Evolutionary conservation across 2,329 filamentous ascomycete species (phyloP), one percentile per base, ranked within the genome.

Genomic region (Leptographium radiaticola): DNA sequence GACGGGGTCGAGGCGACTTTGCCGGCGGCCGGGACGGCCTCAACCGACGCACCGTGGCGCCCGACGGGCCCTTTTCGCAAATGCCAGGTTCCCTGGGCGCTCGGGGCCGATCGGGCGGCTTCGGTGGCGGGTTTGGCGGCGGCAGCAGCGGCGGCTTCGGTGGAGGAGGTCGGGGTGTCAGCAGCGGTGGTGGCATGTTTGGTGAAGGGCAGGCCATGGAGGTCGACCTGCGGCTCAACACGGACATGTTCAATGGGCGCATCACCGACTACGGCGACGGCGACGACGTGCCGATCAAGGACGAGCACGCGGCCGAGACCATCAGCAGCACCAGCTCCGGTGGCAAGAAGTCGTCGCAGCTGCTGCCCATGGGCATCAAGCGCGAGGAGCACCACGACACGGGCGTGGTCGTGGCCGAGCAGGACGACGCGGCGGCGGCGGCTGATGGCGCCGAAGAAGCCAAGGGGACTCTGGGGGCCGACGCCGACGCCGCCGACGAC

Each of bases 331-430:
- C 34, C 25, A 40, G 38, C 7, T 10, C 33, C 9, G 20, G 53
- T 38, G 52, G 36, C 16, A 49, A 42, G 36, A 60, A 63, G 39
- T 62, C 57, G 59, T 60, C 53, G 46, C 57, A 60, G 51, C 62
- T 71, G 20, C 68, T 80, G 59, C 78, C 78, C 16, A 75, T 81
- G 68, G 77, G 77, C 49, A 79, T 81, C 58, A 71, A 73, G 58
- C 71, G 78, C 56, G 69, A 70, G 56, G 73, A 78, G 58, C 75
- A 78, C 59, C 74, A 77, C 62, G 74, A 79, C 16, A 68, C 73
- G 30, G 74, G 72, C n/a, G 65, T 77, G 34, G 69, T 75, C 52
- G 74, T 80, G 49, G 74, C 76, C 40, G 77, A 81, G 59, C 68
- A 80, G 13, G 75, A 79, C 58, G 75, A 79, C 58, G 76, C 75